Percentiles rank a stretch among this genome's conserved stretches.
phyloP scores from a whole-genome alignment of 352 stramenopile genomes.

The Phytophthora ramorum region DNA sequence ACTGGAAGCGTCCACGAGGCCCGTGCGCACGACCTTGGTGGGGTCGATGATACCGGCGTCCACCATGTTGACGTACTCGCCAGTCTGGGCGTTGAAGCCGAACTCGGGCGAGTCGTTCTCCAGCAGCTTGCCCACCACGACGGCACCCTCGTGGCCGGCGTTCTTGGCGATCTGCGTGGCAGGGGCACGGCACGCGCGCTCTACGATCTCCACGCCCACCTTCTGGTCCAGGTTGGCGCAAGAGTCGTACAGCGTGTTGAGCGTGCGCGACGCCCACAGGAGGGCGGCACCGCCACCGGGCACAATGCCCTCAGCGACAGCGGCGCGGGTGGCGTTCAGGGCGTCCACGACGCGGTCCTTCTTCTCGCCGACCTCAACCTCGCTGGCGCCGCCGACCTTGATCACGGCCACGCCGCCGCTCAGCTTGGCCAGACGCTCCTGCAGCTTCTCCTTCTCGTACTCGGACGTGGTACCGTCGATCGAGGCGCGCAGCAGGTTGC shows the following conservation, averaged over 20 bases:
- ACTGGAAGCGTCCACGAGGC: conserved; percentile 98
- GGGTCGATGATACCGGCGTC: conserved; percentile 98
- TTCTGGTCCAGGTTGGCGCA: conserved; percentile 98
- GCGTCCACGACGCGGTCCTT: conserved; percentile 99
- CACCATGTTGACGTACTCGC: conserved; percentile 98
- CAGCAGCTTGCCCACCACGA: conserved; percentile 99
- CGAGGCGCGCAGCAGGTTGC: conserved; percentile 94
- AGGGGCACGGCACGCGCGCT: conserved; percentile 94
- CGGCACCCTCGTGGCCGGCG: conserved; percentile 97
- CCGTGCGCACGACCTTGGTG: conserved; percentile 98
- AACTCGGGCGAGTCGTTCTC: conserved; percentile 93
- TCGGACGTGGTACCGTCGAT: conserved; percentile 98
- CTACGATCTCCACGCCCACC: conserved; percentile 98
- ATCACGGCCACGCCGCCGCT: conserved; percentile 99
- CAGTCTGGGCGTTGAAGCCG: conserved; percentile 98
- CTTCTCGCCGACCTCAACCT: conserved; percentile 99
- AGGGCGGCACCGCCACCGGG: conserved; percentile 98
- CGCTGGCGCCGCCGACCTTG: conserved; percentile 98
- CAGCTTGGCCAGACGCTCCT: conserved; percentile 99
- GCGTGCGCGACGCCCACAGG: conserved; percentile 95
- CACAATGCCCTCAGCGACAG: conserved; percentile 99
- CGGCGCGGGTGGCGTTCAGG: conserved; percentile 99
- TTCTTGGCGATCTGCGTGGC: conserved; percentile 98
- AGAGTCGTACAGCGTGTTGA: conserved; percentile 89
- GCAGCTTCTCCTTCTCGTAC: conserved; percentile 99